These are phyloP conservation scores for Backusella circina DNA, from an alignment of 192 early-diverging fungal genomes.

Conservation along the genomic window DNA sequence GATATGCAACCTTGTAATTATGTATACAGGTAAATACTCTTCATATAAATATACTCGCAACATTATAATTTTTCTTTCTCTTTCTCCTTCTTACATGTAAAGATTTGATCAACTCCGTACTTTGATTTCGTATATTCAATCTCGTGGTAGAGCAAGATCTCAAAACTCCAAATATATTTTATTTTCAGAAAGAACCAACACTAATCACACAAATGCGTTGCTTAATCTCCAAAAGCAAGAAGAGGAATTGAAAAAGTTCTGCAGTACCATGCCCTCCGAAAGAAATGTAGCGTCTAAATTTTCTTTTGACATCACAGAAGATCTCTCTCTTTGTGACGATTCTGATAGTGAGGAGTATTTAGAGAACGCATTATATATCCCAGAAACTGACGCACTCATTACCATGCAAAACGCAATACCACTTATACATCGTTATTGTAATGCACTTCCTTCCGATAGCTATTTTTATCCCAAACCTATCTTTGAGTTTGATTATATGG, in stretches of 20 bases:
- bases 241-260: constrained; percentile 59
- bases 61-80: not conserved
- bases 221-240: constrained; percentile 42
- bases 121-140: constrained; percentile 79
- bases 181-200: constrained; percentile 56
- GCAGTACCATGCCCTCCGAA: constrained; percentile 37
- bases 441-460: constrained; percentile 57
- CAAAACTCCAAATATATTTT: constrained; percentile 72
- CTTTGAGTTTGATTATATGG: constrained; percentile 30
- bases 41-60: not conserved
- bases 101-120: constrained; percentile 76
- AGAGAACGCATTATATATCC: constrained; percentile 53
- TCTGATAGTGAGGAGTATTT: constrained; percentile 35
- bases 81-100: not conserved
- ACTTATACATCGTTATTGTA: constrained; percentile 69
- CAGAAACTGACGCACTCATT: constrained; percentile 63
- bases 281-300: constrained; percentile 27
- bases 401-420: constrained; percentile 64
- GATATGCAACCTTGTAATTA: constrained; percentile 90
- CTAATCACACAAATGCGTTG: constrained; percentile 24
- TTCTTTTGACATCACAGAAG: not conserved
- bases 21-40: constrained; percentile 60
- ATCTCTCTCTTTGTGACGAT: constrained; percentile 17
- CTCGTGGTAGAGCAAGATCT: constrained; percentile 80
- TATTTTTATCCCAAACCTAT: constrained; percentile 51